A percentile compares a stretch with the other conserved stretches of the same genome.
Conservation (phyloP, 2,329 filamentous ascomycete species). For the Xylariaceae sp. region DNA sequence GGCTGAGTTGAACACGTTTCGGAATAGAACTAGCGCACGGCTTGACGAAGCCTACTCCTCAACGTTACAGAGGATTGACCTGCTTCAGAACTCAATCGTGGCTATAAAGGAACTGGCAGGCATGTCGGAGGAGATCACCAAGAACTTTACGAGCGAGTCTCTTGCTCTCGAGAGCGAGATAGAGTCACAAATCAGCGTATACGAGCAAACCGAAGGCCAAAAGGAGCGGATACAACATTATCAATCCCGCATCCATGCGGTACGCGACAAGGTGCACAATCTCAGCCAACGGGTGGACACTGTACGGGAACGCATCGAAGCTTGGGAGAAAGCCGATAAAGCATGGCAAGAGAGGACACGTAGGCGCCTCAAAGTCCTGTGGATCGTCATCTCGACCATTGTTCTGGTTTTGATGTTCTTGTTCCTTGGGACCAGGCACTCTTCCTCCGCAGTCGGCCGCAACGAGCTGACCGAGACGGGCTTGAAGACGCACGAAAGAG, state of each 20-base stretch:
- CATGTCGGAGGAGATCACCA: slow-evolving; percentile 52
- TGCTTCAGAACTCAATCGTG: slow-evolving; percentile 58
- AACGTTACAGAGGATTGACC: slow-evolving; percentile 62
- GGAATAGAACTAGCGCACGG: slow-evolving; percentile 55
- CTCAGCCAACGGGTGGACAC: slow-evolving; percentile 59
- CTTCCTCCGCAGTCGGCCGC: slow-evolving; percentile 17
- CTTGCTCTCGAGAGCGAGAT: slow-evolving; percentile 56
- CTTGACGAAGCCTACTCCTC: slow-evolving; percentile 72
- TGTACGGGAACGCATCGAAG: slow-evolving; percentile 59
- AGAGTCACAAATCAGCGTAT: slow-evolving; percentile 51
- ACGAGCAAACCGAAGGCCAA: slow-evolving; percentile 60
- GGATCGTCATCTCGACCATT: slow-evolving; percentile 51
- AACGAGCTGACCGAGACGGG: slow-evolving; percentile 11
- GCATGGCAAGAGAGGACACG: slow-evolving; percentile 65
- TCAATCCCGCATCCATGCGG: slow-evolving; percentile 54
- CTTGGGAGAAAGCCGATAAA: slow-evolving; percentile 61
- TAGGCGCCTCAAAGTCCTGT: slow-evolving; percentile 55
- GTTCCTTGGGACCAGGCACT: slow-evolving; percentile 34
- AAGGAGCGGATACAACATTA: slow-evolving; percentile 57
- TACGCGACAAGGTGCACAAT: slow-evolving; percentile 52
- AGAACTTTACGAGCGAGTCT: slow-evolving; percentile 55
- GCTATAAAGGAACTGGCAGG: slow-evolving; percentile 62
- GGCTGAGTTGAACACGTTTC: slow-evolving; percentile 51
- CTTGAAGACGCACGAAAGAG: slow-evolving; percentile 7
- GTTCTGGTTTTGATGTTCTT: slow-evolving; percentile 44